A percentile compares a stretch with the other conserved stretches of the same genome.
Evolutionary conservation across 1,284 basidiomycete species (phyloP).

Genomic region (Tetrapyrgos nigripes): DNA sequence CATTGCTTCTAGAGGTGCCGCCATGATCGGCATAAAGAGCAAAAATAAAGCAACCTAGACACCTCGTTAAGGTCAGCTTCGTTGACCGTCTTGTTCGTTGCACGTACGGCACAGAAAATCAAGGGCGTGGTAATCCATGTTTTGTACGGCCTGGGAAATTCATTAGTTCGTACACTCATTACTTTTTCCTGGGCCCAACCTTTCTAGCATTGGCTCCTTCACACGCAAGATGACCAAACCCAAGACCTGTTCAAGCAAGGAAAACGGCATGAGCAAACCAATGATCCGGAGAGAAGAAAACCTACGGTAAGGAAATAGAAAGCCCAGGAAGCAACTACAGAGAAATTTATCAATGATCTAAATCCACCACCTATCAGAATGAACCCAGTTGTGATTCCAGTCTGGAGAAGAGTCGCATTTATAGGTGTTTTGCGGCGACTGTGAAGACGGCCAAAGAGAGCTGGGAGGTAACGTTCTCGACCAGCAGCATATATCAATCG

Average conservation of each 20-base stretch:
- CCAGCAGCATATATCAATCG: slow-evolving; percentile 90
- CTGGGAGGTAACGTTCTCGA: slow-evolving; percentile 87
- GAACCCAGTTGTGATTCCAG: slow-evolving; percentile 75
- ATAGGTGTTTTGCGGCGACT: slow-evolving; percentile 80
- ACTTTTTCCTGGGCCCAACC: slow-evolving; percentile 49
- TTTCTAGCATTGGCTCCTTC: slow-evolving; percentile 89
- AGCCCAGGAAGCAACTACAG: slow-evolving; percentile 88
- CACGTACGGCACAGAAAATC: slow-evolving; percentile 84
- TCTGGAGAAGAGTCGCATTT: slow-evolving; percentile 85
- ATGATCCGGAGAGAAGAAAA: slow-evolving; percentile 4
- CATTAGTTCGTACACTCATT: neutral
- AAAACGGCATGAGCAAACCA: neutral
- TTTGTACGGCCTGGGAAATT: slow-evolving; percentile 77
- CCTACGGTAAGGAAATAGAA: slow-evolving; percentile 90
- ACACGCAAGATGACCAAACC: slow-evolving; percentile 89
- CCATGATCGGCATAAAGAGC: slow-evolving; percentile 93
- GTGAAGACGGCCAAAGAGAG: slow-evolving; percentile 81
- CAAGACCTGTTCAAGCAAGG: slow-evolving; percentile 64
- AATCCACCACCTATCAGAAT: slow-evolving; percentile 90
- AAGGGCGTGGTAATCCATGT: slow-evolving; percentile 93
- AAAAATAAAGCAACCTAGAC: slow-evolving; percentile 88
- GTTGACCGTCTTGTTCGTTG: slow-evolving; percentile 3
- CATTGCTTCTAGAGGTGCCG: slow-evolving; percentile 88
- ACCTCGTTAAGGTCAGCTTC: slow-evolving; percentile 12
- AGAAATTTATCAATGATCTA: slow-evolving; percentile 86